Evolutionary conservation across 768 basidiomycete species (phyloP).

Genomic region (Mycena crocata): DNA sequence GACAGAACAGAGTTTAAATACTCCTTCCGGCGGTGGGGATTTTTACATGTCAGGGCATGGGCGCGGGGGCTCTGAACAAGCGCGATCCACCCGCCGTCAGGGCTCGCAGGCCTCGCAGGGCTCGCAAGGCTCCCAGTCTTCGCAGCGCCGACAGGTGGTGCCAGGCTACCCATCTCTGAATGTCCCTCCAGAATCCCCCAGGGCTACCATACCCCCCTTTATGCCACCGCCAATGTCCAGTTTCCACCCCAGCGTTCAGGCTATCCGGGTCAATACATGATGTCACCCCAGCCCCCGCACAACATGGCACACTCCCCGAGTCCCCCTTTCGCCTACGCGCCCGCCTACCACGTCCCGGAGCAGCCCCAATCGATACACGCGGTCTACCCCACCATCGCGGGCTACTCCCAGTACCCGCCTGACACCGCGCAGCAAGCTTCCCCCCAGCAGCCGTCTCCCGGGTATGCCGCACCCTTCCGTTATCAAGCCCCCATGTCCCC

Average conservation of each 20-base stretch:
- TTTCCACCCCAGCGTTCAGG: slow-evolving; percentile 42
- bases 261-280: slow-evolving; percentile 60
- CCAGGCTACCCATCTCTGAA: slow-evolving; percentile 11
- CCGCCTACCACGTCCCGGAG: slow-evolving; percentile 47
- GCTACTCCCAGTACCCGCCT: slow-evolving; percentile 38
- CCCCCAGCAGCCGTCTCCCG: slow-evolving; percentile 41
- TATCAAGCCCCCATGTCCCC: slow-evolving; percentile 47
- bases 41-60: slow-evolving; percentile 20
- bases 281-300: slow-evolving; percentile 55
- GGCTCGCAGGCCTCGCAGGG: background rate
- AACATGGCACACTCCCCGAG: slow-evolving; percentile 51
- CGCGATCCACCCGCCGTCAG: slow-evolving; percentile 16
- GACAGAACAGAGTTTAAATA: slow-evolving; percentile 15
- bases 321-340: slow-evolving; percentile 47
- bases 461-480: slow-evolving; percentile 45
- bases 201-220: slow-evolving; percentile 10
- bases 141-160: slow-evolving; percentile 7
- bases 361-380: slow-evolving; percentile 54
- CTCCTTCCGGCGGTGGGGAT: background rate
- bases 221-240: slow-evolving; percentile 29
- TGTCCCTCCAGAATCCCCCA: slow-evolving; percentile 11
- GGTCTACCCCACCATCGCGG: slow-evolving; percentile 53
- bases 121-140: background rate
- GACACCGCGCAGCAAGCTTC: slow-evolving; percentile 41
- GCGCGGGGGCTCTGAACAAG: slow-evolving; percentile 13